These are phyloP conservation scores for Pythium rhizo-oryzae DNA, from an alignment of 352 stramenopile genomes.

Conservation along the genomic window DNA sequence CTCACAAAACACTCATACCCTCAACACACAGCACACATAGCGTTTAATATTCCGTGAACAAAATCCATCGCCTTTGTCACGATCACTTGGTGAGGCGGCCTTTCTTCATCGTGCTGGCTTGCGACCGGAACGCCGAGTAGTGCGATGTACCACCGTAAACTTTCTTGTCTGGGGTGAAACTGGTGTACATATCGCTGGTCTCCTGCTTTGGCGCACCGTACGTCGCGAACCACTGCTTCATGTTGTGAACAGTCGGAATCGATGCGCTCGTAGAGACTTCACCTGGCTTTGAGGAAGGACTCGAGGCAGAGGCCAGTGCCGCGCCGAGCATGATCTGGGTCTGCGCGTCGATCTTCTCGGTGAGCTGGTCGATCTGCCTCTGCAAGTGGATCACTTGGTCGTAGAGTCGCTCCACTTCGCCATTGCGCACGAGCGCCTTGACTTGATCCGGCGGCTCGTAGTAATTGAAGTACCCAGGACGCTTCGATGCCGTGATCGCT, in stretches of 20 bases:
- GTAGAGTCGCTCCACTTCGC: conserved; percentile 64
- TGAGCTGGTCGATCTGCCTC: conserved; percentile 72
- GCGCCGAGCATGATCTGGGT: conserved; percentile 3
- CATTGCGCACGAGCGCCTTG: conserved; percentile 53
- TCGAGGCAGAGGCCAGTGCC: neutral
- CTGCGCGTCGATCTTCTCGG: conserved; percentile 46
- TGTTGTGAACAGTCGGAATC: conserved; percentile 41
- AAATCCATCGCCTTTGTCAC: neutral
- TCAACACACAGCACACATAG: conserved; percentile 8
- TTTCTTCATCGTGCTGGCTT: conserved; percentile 79
- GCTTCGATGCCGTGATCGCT: conserved; percentile 74
- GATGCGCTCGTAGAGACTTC: neutral
- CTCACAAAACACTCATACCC: neutral
- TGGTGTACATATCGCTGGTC: conserved; percentile 56
- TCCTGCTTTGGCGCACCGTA: conserved; percentile 65
- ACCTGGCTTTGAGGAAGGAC: conserved; percentile 18
- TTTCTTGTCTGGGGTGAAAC: conserved; percentile 66
- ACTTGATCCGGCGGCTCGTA: conserved; percentile 66
- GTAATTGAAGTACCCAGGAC: conserved; percentile 73
- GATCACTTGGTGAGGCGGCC: conserved; percentile 64
- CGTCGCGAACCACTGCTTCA: conserved; percentile 77
- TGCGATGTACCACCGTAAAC: conserved; percentile 78
- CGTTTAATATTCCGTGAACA: conserved; percentile 28
- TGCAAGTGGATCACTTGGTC: conserved; percentile 62
- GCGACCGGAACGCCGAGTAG: conserved; percentile 69